Evolutionary conservation across 208 protist genomes (phyloP), one percentile per base, ranked within the genome.

Genomic region (Strigomonas galati): DNA sequence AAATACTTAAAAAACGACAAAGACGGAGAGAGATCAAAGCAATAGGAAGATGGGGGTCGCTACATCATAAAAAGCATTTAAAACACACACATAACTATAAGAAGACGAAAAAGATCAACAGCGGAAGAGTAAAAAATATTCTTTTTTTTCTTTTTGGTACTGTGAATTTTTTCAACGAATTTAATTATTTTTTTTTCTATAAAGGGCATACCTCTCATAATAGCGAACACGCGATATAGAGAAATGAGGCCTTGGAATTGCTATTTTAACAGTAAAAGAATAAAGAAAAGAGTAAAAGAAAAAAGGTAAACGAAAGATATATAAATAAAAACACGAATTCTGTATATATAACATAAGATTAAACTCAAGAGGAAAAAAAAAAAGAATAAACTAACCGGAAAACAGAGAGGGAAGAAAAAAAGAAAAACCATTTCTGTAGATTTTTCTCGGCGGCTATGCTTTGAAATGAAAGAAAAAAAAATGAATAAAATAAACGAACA

Each of bases 401-500:
- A 53, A 26, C 5, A 15, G 15, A 35, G 23, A 30, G 40, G 55
- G 28, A 26, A 30, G 23, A 40, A 62, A 68, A 58, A 26, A 31
- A 56, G 32, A 74, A 46, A 60, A 17, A 70, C 15, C 14, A 58
- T 31, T 3, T 7, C 26, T 26, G 24, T 31, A 30, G 6, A 9
- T 12, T 37, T 37, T 9, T 37, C 32, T 37, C 9, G 6, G 32
- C 32, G 32, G 9, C 32, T 37, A 37, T 37, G 32, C 9, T 58
- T 61, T 37, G 28, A 61, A 61, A 26, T 35, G 32, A 7, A 31
- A 17, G 44, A 61, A 61, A 44, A 32, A 61, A 61, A 61, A 61
- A 9, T 5, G 26, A 46, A 62, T 7, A 66, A 9, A 61, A 58
- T 58, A 67, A 63, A 69, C 5, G 63, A 21, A 59, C 2, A 67